Conservation (phyloP, 179 eudicot species). For the Carnegiea gigantea region DNA sequence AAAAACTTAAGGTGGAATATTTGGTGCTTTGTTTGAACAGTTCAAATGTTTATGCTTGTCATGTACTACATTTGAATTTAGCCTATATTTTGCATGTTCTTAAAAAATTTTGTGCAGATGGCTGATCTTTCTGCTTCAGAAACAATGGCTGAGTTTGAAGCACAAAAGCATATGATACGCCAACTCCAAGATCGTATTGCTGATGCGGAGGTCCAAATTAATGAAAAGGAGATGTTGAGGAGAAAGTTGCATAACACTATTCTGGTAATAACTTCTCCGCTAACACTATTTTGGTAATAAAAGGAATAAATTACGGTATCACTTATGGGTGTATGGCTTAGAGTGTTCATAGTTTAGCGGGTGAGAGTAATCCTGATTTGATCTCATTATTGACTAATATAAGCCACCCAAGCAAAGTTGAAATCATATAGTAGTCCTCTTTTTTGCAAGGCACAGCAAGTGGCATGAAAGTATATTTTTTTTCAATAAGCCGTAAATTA, state of each 20-base stretch:
- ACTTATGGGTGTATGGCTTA: too few relatives aligned
- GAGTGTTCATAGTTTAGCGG: background rate
- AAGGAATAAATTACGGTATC: too few relatives aligned
- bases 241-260: constrained; percentile 78
- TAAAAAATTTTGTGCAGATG: constrained; percentile 40
- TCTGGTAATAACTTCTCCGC: constrained; percentile 39
- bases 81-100: background rate
- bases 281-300: background rate
- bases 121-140: constrained; percentile 57
- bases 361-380: background rate
- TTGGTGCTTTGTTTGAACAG: background rate
- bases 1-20: constrained; percentile 54
- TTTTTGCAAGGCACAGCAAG: too few relatives aligned
- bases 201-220: constrained; percentile 56
- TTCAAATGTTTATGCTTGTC: background rate
- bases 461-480: too few relatives aligned
- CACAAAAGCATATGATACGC: constrained; percentile 33
- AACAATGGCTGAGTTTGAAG: constrained; percentile 50
- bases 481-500: too few relatives aligned
- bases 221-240: constrained; percentile 64
- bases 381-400: too few relatives aligned
- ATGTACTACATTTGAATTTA: background rate
- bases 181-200: constrained; percentile 51
- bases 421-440: too few relatives aligned
- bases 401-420: too few relatives aligned